phyloP scores from a whole-genome alignment of 179 eudicot species.

The Carnegiea gigantea region DNA sequence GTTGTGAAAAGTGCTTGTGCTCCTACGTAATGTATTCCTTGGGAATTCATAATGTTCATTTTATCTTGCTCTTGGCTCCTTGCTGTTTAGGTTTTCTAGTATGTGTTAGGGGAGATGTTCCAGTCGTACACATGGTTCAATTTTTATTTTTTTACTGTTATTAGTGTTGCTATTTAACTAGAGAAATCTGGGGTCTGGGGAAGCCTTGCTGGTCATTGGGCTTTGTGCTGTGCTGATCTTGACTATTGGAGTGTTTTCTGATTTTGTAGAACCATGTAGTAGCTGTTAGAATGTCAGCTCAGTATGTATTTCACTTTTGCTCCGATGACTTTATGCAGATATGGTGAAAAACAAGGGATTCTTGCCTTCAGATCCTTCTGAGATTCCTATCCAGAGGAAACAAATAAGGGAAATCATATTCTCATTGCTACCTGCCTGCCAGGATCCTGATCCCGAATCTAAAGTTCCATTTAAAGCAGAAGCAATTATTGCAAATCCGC shows the following conservation, averaged over 20 bases:
- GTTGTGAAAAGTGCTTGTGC: too few relatives aligned
- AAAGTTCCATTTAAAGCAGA: slow-evolving; percentile 60
- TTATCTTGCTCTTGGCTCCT: too few relatives aligned
- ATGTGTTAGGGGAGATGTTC: too few relatives aligned
- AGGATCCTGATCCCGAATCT: slow-evolving; percentile 61
- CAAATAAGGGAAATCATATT: slow-evolving; percentile 75
- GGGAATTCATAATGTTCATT: too few relatives aligned
- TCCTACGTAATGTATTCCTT: too few relatives aligned
- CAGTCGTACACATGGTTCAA: too few relatives aligned
- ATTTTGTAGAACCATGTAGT: not conserved
- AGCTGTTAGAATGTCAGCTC: not conserved
- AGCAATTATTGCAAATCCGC: slow-evolving; percentile 94
- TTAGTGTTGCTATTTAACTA: too few relatives aligned
- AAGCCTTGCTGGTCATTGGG: not conserved
- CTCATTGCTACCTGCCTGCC: slow-evolving; percentile 84
- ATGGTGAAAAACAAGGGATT: slow-evolving; percentile 96
- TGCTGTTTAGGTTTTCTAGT: too few relatives aligned
- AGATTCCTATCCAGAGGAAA: slow-evolving; percentile 67
- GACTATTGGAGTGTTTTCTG: not conserved
- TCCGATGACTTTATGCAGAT: slow-evolving; percentile 41
- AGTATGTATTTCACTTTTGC: not conserved
- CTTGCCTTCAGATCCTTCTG: slow-evolving; percentile 85
- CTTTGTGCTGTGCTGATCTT: not conserved
- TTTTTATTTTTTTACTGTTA: too few relatives aligned
- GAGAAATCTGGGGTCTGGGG: too few relatives aligned